These are phyloP conservation scores for Ophiocordyceps camponoti-floridani DNA, from an alignment of 2,329 filamentous ascomycete genomes.

Conservation along the genomic window DNA sequence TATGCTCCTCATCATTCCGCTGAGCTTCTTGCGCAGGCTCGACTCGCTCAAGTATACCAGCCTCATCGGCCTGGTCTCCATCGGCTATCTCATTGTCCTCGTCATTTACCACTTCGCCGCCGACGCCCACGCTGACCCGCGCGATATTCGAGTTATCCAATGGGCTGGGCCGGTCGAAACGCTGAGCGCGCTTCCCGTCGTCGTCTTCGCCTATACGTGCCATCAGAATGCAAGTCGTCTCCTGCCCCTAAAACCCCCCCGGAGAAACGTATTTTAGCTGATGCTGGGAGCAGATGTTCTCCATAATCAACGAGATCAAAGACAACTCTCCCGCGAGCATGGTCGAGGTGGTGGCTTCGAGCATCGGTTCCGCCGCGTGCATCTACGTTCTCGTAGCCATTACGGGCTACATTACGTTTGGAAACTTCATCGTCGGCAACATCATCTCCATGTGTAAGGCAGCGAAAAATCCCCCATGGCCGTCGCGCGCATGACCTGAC, in stretches of 20 bases:
- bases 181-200: constrained; percentile 77
- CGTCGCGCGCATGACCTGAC: constrained; percentile 7
- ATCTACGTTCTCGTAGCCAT: constrained; percentile 87
- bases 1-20: constrained; percentile 87
- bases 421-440: constrained; percentile 75
- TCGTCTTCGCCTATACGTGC: constrained; percentile 98
- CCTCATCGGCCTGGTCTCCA: constrained; percentile 75
- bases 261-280: background rate
- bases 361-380: constrained; percentile 72
- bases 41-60: constrained; percentile 98
- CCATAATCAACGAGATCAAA: constrained; percentile 85
- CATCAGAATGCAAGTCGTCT: constrained; percentile 66
- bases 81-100: constrained; percentile 81
- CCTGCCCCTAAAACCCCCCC: background rate
- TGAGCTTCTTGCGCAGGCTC: constrained; percentile 78
- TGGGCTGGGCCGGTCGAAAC: constrained; percentile 67
- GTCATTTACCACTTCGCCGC: constrained; percentile 84
- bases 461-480: too few species aligned
- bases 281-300: constrained; percentile 63
- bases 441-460: constrained; percentile 79
- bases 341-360: constrained; percentile 60
- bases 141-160: constrained; percentile 55
- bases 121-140: constrained; percentile 57
- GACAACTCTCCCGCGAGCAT: constrained; percentile 63
- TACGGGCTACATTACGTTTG: constrained; percentile 91